Percentiles rank a stretch among this genome's conserved stretches.
Evolutionary conservation across 2,329 filamentous ascomycete species (phyloP).

Genomic region (Pyricularia grisea): DNA sequence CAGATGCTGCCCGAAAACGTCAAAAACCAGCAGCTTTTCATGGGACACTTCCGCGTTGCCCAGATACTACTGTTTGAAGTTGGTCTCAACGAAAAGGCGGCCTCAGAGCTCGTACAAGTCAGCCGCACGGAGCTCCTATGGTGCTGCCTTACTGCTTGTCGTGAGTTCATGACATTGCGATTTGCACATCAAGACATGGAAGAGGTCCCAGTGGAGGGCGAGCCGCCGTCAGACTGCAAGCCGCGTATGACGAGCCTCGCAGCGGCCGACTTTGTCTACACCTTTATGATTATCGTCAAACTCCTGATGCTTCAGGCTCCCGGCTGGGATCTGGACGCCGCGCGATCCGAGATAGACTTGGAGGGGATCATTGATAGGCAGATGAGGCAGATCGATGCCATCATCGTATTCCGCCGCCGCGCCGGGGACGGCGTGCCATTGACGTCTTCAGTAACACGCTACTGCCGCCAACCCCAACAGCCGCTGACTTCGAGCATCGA

Average conservation of each 20-base stretch:
- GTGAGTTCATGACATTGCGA: slow-evolving; percentile 26
- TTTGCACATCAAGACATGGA: slow-evolving; percentile 8
- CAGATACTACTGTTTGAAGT: slow-evolving; percentile 38
- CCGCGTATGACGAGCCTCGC: slow-evolving; percentile 33
- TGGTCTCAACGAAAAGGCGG: slow-evolving; percentile 29
- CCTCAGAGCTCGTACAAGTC: slow-evolving; percentile 20
- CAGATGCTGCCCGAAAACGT: slow-evolving; percentile 6
- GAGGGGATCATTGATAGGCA: slow-evolving; percentile 8
- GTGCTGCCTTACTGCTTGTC: slow-evolving; percentile 30
- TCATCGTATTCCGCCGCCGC: neutral
- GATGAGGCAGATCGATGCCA: neutral
- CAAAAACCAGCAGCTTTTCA: slow-evolving; percentile 17
- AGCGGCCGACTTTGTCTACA: slow-evolving; percentile 36
- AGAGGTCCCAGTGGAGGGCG: neutral
- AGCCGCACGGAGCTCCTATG: slow-evolving; percentile 31
- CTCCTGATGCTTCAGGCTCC: slow-evolving; percentile 34
- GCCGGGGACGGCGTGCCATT: neutral
- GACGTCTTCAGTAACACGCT: neutral
- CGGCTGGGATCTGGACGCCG: slow-evolving; percentile 32
- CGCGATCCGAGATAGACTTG: slow-evolving; percentile 26
- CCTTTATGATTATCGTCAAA: slow-evolving; percentile 34
- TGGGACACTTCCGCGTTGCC: slow-evolving; percentile 31
- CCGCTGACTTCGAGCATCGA: neutral
- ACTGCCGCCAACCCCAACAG: neutral
- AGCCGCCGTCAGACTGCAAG: slow-evolving; percentile 5